Evolutionary conservation across 2,329 filamentous ascomycete genomes (phyloP), one percentile per base, ranked within the genome.

Genomic region (Colletotrichum orchidophilum): DNA sequence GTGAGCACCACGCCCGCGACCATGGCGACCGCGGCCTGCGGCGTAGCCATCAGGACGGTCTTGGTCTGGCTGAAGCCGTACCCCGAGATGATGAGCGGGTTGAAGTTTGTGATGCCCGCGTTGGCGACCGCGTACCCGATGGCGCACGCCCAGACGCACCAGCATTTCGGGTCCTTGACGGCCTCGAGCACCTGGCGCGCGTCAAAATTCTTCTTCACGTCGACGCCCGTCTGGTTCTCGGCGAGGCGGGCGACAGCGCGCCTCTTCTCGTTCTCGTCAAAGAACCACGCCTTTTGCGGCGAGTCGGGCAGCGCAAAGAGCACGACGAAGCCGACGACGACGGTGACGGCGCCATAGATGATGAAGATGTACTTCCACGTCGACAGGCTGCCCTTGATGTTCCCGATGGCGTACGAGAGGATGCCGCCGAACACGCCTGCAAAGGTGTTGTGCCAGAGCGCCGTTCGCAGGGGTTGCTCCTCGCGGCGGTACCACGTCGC

Each of bases 211-310:
- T 90, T 90, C 72, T 90, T 60, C 53, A 66, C 92, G 2, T 91
- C 91, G 24, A 93, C 91, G 0, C 93, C 93, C 69, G 93, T 93
- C 77, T 94, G 90, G 75, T 96, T 96, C 33, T 89, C 85, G 0
- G 93, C 86, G 5, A 96, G 88, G 0, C 94, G 87, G 74, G 94
- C 92, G 31, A 95, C 83, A 0, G 91, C 92, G 31, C 94, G 84
- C 0, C 89, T 78, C 15, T 90, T 89, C 74, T 96, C 93, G 54
- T 90, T 85, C 60, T 92, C 87, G 5, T 83, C 91, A 35, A 96
- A 65, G 2, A 87, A 87, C 0, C 86, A 86, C 0, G 84, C 77
- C 29, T 91, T 85, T 73, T 49, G 66, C 3, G 91, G 88, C 75
- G 87, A 87, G 76, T 91, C 88, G 5, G 50, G 71, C 27, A 93